Evolutionary conservation across 257 asterid genomes (phyloP).

Genomic region (Primulina tabacum): DNA sequence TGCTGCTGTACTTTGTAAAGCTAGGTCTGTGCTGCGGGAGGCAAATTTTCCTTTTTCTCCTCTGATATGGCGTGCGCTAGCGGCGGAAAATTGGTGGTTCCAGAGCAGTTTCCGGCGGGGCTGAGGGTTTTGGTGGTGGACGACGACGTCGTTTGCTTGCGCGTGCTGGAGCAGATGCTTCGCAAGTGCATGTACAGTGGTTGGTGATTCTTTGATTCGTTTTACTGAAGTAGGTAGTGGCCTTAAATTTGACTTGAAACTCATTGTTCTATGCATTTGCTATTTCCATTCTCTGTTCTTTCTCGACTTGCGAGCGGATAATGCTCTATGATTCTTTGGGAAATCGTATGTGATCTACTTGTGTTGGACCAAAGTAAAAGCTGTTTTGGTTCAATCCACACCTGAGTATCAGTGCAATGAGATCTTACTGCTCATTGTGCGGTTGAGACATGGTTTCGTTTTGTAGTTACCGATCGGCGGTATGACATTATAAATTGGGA

Average conservation of each 20-base stretch:
- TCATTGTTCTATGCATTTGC: background rate
- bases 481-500: background rate
- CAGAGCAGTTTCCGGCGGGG: constrained; percentile 72
- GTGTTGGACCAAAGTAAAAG: constrained; percentile 7
- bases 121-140: constrained; percentile 80
- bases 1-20: constrained; percentile 3
- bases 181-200: constrained; percentile 67
- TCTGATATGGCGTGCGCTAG: constrained; percentile 36
- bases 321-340: background rate
- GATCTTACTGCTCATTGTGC: background rate
- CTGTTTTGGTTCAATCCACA: background rate
- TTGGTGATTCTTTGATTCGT: constrained; percentile 21
- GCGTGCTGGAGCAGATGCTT: constrained; percentile 71
- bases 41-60: background rate
- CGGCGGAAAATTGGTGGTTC: constrained; percentile 35
- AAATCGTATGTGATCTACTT: background rate
- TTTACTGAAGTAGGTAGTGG: background rate
- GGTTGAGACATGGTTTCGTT: constrained; percentile 6
- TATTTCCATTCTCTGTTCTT: constrained; percentile 3
- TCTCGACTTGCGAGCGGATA: background rate
- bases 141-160: constrained; percentile 60
- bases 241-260: background rate
- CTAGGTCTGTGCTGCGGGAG: constrained; percentile 12
- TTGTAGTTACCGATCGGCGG: background rate
- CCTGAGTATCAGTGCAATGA: background rate